Conservation (phyloP, 73 alveolate genomes). For the Halteria grandinella region DNA sequence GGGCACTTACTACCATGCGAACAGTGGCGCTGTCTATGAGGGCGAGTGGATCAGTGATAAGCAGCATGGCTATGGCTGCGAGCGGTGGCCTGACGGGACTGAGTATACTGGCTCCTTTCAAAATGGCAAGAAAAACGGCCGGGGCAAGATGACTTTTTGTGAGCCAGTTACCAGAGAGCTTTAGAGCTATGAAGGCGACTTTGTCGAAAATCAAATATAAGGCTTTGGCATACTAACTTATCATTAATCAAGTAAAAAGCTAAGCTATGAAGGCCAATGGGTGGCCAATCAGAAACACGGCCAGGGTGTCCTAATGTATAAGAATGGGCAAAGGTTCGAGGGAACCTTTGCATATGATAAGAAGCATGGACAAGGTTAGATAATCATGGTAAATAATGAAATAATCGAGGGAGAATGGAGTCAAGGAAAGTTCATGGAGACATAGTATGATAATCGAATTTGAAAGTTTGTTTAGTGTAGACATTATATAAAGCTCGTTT, state of each 20-base stretch:
- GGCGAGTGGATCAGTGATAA: slow-evolving; percentile 70
- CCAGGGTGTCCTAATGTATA: too few relatives aligned
- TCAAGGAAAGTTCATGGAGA: too few relatives aligned
- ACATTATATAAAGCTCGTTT: too few relatives aligned
- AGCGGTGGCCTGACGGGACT: slow-evolving; percentile 84
- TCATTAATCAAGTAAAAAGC: slow-evolving; percentile 86
- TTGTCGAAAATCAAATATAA: slow-evolving; percentile 79
- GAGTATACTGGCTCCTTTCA: slow-evolving; percentile 79
- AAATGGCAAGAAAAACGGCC: slow-evolving; percentile 76
- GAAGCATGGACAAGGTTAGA: too few relatives aligned
- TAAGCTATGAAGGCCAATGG: slow-evolving; percentile 96
- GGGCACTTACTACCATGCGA: slow-evolving; percentile 46
- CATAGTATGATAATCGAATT: too few relatives aligned
- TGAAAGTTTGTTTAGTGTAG: too few relatives aligned
- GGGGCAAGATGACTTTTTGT: slow-evolving; percentile 64
- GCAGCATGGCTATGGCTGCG: slow-evolving; percentile 84
- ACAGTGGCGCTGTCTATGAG: slow-evolving; percentile 51
- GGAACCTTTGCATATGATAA: too few relatives aligned
- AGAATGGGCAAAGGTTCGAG: too few relatives aligned
- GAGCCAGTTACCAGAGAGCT: slow-evolving; percentile 80
- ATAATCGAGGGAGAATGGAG: too few relatives aligned
- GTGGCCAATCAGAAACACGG: slow-evolving; percentile 93
- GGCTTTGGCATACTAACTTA: slow-evolving; percentile 80
- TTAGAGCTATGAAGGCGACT: slow-evolving; percentile 89
- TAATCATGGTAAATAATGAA: not conserved